Base-by-base conservation (phyloP, 2,329 filamentous ascomycete species). In the Cladosporium sp. region DNA sequence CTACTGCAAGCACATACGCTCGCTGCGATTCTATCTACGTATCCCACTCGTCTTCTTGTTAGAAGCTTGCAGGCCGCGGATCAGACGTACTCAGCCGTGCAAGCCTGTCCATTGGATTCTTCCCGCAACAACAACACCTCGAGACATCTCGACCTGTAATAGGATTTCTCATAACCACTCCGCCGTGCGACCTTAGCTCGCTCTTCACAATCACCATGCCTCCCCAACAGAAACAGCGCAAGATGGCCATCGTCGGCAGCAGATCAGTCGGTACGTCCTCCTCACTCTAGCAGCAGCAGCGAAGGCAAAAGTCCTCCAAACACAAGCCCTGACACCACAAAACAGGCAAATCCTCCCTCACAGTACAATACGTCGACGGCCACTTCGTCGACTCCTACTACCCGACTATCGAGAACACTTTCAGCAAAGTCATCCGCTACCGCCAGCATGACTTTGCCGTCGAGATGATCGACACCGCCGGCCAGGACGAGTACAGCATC, bases 311-410 rank as follows among this genome's bases (percentile, higher is more conserved):
- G 59, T 34, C 35, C 37, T 19, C 37, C 58, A 51, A 42, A 40
- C 56, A 32, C 28, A 54, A 54, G 56, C 56, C 56, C 32, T 60
- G 59, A 20, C 42, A 57, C 56, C 55, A 28, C 60, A 59, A 20
- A 22, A 45, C 68, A 97, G 94, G 94, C 75, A 99, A 99, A 81
- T 97, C 91, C 20, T 97, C 93, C 56, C 85, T 99, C 64, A 96
- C 94, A 12, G 94, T 97, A 48, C 93, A 93, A 72, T 97, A 94
- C 71, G 93, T 97, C 71, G 94, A 99, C 73, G 91, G 91, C 62
- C 92, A 96, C 77, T 99, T 99, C 72, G 93, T 99, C 70, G 94
- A 99, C 75, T 95, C 90, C 75, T 99, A 99, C 77, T 99, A 99
- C 74, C 94, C 94, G 35, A 99, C 94, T 39, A 97, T 99, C 70